Base-by-base conservation (phyloP, 1,284 basidiomycete species). In the Ganoderma lucidum region DNA sequence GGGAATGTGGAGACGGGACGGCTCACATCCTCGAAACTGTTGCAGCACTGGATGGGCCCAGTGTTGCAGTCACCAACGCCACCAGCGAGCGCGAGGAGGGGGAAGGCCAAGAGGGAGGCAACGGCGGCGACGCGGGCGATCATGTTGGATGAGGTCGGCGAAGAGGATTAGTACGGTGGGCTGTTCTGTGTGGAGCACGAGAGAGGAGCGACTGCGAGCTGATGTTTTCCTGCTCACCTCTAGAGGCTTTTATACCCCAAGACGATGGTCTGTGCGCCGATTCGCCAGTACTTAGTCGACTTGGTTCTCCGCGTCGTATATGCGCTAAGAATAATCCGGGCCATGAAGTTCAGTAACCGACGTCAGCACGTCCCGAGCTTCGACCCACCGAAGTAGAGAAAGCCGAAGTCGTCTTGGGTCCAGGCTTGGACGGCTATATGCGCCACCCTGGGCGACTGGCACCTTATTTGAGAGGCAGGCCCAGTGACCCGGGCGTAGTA, bases 1-100 rank as follows among this genome's bases (percentile, higher is more conserved):
- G 32, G 3, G 19, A 55, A 55, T 9, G 8, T 41, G 8, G 28
- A 3, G 37, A 48, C 17, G 17, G 19, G 70, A 48, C 23, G 23
- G 23, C 35, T 35, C 30, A 74, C 73, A n/a, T 44, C 61, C 61
- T 70, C 63, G 28, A 73, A 45, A 66, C 63, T 66, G 53, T 75
- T 42, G 69, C 73, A 75, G 70, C 71, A 75, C 61, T 71, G 70
- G 56, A 71, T 56, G 44, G 60, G 42, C 12, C 73, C 71, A 41
- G 71, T 72, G 65, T 67, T 70, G 69, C 73, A 75, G 45, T 48
- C 12, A 12, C 42, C 45, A 51, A 5, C n/a, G 19, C 30, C 32
- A 60, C 67, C 62, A 56, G 66, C 67, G 69, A 66, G 71, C 61
- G 69, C 73, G 72, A 74, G 69, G 70, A 71, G 39, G 59, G 72